Percentiles rank a stretch among this genome's conserved stretches.
Conservation (phyloP, 163 green algal species). For the Scenedesmus sp. region DNA sequence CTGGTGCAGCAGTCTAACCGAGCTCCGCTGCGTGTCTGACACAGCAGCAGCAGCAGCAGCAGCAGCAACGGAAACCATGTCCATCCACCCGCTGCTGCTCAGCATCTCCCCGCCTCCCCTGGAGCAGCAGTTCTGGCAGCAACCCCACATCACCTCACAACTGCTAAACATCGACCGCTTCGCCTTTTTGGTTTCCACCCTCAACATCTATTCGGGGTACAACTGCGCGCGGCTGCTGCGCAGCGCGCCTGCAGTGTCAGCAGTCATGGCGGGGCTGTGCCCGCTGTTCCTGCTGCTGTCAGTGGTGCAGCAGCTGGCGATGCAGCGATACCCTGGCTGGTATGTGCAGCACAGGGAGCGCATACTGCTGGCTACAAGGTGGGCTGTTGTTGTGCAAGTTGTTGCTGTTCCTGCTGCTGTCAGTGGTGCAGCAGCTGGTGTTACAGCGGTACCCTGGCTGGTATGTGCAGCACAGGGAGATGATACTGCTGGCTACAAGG, state of each 20-base stretch:
- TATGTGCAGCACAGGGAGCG: slow-evolving; percentile 2
- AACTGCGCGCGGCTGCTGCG: neutral
- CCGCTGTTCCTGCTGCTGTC: slow-evolving; percentile 29
- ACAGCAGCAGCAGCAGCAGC: neutral
- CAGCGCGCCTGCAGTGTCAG: neutral
- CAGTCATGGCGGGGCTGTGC: neutral
- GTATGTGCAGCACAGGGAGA: slow-evolving; percentile 17
- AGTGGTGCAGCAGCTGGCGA: neutral
- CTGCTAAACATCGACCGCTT: neutral
- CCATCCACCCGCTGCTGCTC: neutral
- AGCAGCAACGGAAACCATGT: neutral
- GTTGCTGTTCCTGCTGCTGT: slow-evolving; percentile 25
- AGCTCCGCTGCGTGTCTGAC: neutral
- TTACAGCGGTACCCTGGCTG: neutral
- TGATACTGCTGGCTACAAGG: neutral
- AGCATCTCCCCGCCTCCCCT: neutral
- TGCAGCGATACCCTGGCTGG: neutral
- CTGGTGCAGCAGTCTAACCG: neutral
- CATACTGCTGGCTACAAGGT: slow-evolving; percentile 10
- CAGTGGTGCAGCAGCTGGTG: neutral
- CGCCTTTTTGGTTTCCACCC: slow-evolving; percentile 2
- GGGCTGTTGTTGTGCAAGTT: neutral
- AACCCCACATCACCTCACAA: neutral
- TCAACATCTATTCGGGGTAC: slow-evolving; percentile 31
- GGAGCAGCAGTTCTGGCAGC: neutral